Evolutionary conservation across 1,284 basidiomycete species (phyloP), one percentile per base, ranked within the genome.

Genomic region (Heimioporus punctisporus): DNA sequence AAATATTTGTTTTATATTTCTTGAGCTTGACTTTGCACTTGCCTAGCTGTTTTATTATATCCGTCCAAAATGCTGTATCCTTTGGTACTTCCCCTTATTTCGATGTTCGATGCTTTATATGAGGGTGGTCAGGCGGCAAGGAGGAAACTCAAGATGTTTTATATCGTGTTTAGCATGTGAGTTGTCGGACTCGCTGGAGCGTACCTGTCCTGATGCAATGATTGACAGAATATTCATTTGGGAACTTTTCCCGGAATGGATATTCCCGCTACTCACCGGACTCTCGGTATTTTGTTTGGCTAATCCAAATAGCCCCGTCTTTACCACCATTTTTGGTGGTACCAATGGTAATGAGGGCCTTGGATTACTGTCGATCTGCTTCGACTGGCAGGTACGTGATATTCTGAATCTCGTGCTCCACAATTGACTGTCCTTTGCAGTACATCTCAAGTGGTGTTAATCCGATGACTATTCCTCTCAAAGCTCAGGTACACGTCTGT

Each of bases 11-110:
- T 4, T 4, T 11, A 40, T 21, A 12, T 28, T 24, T 23, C n/a
- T n/a, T n/a, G 21, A n/a, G 34, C 44, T 58, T 11, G 46, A 39
- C 30, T 31, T 31, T 23, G 12, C 6, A 24, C 70, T 61, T 52
- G 15, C 58, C 19, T 60, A 68, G 72, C 63, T 8, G 71, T 85
- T 44, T 70, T 88, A 23, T 74, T 88, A 11, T 85, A 85, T 63
- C 87, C 87, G 0, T 87, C 86, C 17, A 84, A 85, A 61, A 84
- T 84, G 64, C 70, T 85, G 48, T 85, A 83, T 55, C 84, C 83
- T 6, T 70, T 65, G 4, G 74, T 83, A 28, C 74, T 85, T 46
- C 82, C 84, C 0, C 71, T 84, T 1, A 74, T 84, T 15, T 79
- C 80, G 41, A 79, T 86, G 65, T 76, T 85, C 49, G 84, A 86